Conservation (phyloP, 306 rosid species). For the Medicago ruthenica region DNA sequence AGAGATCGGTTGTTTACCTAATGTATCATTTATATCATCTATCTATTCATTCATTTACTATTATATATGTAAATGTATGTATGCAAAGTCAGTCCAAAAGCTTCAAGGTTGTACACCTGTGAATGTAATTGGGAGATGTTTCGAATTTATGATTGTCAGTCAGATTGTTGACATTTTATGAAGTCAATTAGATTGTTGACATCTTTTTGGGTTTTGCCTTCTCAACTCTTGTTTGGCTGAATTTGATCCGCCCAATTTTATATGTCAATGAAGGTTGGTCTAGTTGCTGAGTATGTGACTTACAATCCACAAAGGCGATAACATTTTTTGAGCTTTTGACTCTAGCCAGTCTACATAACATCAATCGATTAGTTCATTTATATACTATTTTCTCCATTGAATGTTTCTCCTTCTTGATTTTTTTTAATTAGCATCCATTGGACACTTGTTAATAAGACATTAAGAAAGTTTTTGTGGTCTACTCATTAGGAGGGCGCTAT, state of each 20-base stretch:
- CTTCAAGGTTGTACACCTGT: neutral
- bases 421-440: neutral
- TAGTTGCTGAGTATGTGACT: neutral
- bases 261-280: neutral
- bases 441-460: neutral
- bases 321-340: neutral
- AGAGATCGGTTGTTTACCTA: neutral
- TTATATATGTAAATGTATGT: neutral
- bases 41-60: neutral
- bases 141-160: neutral
- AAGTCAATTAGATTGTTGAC: neutral
- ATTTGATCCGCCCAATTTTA: neutral
- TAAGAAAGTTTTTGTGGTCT: neutral
- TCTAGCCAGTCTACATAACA: neutral
- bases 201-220: neutral
- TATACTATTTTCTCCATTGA: neutral
- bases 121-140: neutral
- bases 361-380: neutral
- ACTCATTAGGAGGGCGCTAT: neutral
- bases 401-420: neutral
- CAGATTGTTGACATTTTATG: neutral
- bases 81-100: conserved; percentile 2
- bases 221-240: neutral
- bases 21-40: neutral
- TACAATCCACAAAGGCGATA: neutral